A percentile compares a stretch with the other conserved stretches of the same genome.
Evolutionary conservation across 2,329 filamentous ascomycete genomes (phyloP).

Genomic region (Pseudogymnoascus sp.): DNA sequence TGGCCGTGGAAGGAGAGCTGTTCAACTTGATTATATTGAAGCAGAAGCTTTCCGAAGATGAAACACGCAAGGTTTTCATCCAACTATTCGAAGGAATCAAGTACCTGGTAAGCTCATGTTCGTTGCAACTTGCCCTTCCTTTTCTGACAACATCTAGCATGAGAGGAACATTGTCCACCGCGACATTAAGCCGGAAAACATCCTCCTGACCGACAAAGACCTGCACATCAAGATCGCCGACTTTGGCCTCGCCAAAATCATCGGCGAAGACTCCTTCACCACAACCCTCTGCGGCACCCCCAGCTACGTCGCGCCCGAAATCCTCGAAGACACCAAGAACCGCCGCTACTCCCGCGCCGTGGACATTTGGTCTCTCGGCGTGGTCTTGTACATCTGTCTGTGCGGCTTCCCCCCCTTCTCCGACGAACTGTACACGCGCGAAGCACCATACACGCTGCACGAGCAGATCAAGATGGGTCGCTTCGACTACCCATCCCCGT

Average conservation of each 20-base stretch:
- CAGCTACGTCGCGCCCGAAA: slow-evolving; percentile 93
- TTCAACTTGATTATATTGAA: slow-evolving; percentile 94
- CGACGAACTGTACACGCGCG: slow-evolving; percentile 74
- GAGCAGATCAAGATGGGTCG: slow-evolving; percentile 84
- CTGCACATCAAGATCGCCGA: slow-evolving; percentile 87
- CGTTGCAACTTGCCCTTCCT: background rate
- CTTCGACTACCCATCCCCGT: slow-evolving; percentile 93
- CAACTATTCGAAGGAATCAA: slow-evolving; percentile 93
- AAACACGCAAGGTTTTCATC: slow-evolving; percentile 78
- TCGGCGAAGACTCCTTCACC: slow-evolving; percentile 96
- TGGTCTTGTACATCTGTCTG: slow-evolving; percentile 93
- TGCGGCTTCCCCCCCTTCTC: slow-evolving; percentile 97
- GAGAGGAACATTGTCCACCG: slow-evolving; percentile 95
- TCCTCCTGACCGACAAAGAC: slow-evolving; percentile 77
- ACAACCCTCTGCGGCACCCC: slow-evolving; percentile 96
- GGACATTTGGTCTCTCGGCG: slow-evolving; percentile 94
- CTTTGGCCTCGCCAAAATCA: slow-evolving; percentile 96
- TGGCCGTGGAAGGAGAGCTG: slow-evolving; percentile 86
- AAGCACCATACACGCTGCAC: slow-evolving; percentile 79
- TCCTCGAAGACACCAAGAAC: slow-evolving; percentile 72
- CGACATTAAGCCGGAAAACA: slow-evolving; percentile 97
- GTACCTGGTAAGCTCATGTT: slow-evolving; percentile 65
- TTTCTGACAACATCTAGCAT: slow-evolving; percentile 53
- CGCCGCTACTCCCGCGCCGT: slow-evolving; percentile 92
- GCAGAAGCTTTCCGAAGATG: slow-evolving; percentile 75